Percentiles rank a stretch among this genome's conserved stretches.
phyloP scores from a whole-genome alignment of 768 basidiomycete genomes.

The Leucosporidium yakuticum region DNA sequence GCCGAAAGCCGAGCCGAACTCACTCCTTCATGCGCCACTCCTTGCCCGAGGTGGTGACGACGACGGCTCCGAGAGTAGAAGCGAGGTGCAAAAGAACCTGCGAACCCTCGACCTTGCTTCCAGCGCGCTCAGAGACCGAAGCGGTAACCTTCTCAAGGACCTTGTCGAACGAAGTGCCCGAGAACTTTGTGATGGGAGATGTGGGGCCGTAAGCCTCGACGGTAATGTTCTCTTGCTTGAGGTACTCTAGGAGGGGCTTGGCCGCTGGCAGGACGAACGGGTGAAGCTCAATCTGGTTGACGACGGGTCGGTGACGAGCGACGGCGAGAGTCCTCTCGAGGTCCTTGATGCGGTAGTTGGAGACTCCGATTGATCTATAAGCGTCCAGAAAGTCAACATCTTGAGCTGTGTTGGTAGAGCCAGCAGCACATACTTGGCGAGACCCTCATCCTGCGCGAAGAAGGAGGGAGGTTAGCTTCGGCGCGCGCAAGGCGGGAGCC shows the following conservation, averaged over 20 bases:
- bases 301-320: background rate
- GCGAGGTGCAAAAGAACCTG: constrained; percentile 31
- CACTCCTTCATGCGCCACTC: constrained; percentile 32
- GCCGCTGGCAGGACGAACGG: constrained; percentile 41
- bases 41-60: constrained; percentile 32
- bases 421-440: constrained; percentile 51
- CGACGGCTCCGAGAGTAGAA: constrained; percentile 22
- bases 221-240: constrained; percentile 22
- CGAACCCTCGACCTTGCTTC: constrained; percentile 13
- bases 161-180: constrained; percentile 3
- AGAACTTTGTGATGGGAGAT: constrained; percentile 13
- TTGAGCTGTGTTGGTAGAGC: constrained; percentile 43
- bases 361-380: constrained; percentile 46
- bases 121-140: constrained; percentile 8
- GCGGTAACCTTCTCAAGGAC: constrained; percentile 13
- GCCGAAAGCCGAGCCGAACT: background rate
- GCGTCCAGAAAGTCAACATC: constrained; percentile 43
- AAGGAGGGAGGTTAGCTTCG: background rate
- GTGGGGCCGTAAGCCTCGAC: constrained; percentile 30
- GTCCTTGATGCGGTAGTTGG: constrained; percentile 45
- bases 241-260: constrained; percentile 36
- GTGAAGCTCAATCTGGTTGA: constrained; percentile 45
- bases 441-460: constrained; percentile 43
- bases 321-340: constrained; percentile 34
- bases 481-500: background rate